Base-by-base conservation (phyloP, 2,329 filamentous ascomycete genomes). In the Kalmusia sp. region DNA sequence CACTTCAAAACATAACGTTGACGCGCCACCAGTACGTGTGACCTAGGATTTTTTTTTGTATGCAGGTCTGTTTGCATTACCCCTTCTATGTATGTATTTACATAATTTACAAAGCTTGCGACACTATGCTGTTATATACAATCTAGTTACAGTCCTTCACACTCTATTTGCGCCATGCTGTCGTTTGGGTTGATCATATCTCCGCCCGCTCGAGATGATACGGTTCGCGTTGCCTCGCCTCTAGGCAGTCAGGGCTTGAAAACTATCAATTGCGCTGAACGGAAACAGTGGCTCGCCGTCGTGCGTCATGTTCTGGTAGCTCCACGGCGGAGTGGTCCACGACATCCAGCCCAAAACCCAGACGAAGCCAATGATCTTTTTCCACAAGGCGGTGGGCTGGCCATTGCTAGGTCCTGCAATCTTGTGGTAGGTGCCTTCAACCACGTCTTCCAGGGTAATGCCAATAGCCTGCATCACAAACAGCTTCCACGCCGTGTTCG, bases 251-350 rank as follows among this genome's bases (percentile, higher is more conserved):
- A 27, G 14, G 28, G 38, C n/a, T 9, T 41, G 12, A 24, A 41
- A 24, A 12, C 41, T 45, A 19, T n/a, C 28, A 4, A 45, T 11
- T 5, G 28, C 28, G 12, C 19, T 33, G 28, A 45, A 34, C 12
- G 17, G 41, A 12, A 24, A 45, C 28, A 34, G 17, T n/a, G 19
- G 19, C 11, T 45, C 28, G 28, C 25, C 41, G 12, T 45, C 28
- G 41, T 45, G 41, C 12, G 7, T 33, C 28, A 45, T 22, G 28
- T 45, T 45, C 11, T 43, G 27, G 27, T 43, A 45, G 28, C 41
- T 45, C 41, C 41, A 45, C 27, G 41, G 22, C 19, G 28, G 17
- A 5, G 41, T 34, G 7, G 40, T 43, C 40, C 28, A 33, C 28
- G 41, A 21, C 17, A 45, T 22, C 28, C 28, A 45, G 28, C 1